phyloP scores from a whole-genome alignment of 2,329 filamentous ascomycete genomes.

The Elsinoe australis region DNA sequence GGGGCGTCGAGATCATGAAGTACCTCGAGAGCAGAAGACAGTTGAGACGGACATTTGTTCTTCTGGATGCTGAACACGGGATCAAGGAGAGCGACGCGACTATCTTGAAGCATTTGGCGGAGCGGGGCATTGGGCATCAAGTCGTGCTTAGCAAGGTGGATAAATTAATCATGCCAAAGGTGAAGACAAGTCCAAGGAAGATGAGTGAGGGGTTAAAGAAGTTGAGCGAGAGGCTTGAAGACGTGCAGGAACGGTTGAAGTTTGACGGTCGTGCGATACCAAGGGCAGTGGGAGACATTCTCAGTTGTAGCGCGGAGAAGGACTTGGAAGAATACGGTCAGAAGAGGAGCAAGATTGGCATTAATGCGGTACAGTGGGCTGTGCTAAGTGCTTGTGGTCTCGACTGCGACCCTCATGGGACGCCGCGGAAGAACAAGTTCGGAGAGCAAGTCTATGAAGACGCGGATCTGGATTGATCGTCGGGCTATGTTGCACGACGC shows the following conservation, averaged over 20 bases:
- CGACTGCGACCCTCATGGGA: conserved; percentile 33
- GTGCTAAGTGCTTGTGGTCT: conserved; percentile 56
- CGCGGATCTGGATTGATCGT: neutral
- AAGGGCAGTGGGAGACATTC: conserved; percentile 46
- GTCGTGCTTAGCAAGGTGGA: conserved; percentile 62
- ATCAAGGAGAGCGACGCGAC: conserved; percentile 53
- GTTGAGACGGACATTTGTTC: conserved; percentile 55
- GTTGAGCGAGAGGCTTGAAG: conserved; percentile 35
- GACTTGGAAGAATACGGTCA: conserved; percentile 39
- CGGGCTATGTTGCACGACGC: too few relatives aligned
- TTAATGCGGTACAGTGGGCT: conserved; percentile 57
- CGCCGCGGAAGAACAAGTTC: conserved; percentile 13
- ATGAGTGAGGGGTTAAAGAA: conserved; percentile 26
- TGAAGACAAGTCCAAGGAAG: conserved; percentile 24
- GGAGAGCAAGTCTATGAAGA: conserved; percentile 14
- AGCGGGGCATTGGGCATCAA: conserved; percentile 54
- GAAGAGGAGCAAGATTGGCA: conserved; percentile 50
- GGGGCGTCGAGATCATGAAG: conserved; percentile 62
- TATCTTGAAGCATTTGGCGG: conserved; percentile 49
- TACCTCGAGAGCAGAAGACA: conserved; percentile 57
- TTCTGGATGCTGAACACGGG: conserved; percentile 57
- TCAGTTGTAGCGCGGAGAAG: conserved; percentile 51
- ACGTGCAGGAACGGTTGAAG: conserved; percentile 38
- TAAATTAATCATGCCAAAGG: conserved; percentile 38
- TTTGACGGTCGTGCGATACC: conserved; percentile 27